A percentile compares a stretch with the other conserved stretches of the same genome.
phyloP scores from a whole-genome alignment of 148 eudicot species.

The Chenopodium album region DNA sequence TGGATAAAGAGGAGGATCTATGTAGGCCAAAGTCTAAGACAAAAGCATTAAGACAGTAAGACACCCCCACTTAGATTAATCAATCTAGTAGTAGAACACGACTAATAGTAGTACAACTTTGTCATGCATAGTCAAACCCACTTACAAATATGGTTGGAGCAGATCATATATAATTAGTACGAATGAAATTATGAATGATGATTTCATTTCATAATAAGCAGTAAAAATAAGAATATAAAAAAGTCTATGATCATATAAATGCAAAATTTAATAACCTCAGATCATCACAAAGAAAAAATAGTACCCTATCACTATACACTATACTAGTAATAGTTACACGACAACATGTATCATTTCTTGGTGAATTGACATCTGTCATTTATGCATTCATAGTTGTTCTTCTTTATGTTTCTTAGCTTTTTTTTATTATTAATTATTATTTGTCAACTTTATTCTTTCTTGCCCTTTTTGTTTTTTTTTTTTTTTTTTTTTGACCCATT shows the following conservation, averaged over 20 bases:
- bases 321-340: not conserved
- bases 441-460: not conserved
- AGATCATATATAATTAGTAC: not conserved
- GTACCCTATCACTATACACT: not conserved
- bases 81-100: not conserved
- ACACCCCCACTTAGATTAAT: slow-evolving; percentile 15
- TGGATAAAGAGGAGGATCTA: slow-evolving; percentile 19
- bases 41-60: not conserved
- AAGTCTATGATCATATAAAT: slow-evolving; percentile 24
- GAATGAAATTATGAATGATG: too few relatives aligned
- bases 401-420: not conserved
- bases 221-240: not conserved
- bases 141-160: slow-evolving; percentile 13
- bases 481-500: not conserved
- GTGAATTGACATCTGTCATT: slow-evolving; percentile 24
- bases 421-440: not conserved
- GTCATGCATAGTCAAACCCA: slow-evolving; percentile 32
- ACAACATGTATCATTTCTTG: slow-evolving; percentile 12
- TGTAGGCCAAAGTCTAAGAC: slow-evolving; percentile 5
- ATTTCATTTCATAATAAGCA: too few relatives aligned
- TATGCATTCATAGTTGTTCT: not conserved
- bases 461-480: not conserved
- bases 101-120: not conserved
- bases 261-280: slow-evolving; percentile 5
- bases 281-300: slow-evolving; percentile 14